Percentiles rank a stretch among this genome's conserved stretches.
Evolutionary conservation across 164 flowering plant species (phyloP).

Genomic region (Berberis vulgaris): DNA sequence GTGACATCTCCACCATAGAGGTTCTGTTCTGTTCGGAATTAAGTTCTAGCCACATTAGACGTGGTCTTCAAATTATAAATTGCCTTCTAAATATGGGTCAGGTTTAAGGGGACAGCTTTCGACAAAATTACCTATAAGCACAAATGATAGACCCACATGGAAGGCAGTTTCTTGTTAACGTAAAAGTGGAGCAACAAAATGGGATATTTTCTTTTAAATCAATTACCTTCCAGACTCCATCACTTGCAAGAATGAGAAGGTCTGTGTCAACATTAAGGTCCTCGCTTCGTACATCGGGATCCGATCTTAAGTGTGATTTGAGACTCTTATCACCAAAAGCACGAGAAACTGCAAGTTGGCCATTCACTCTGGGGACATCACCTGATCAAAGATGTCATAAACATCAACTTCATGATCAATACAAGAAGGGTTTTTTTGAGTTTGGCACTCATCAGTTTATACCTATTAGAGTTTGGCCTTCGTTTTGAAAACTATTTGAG

Average conservation of each 20-base stretch:
- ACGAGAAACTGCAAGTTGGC: slow-evolving; percentile 81
- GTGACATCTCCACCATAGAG: too few relatives aligned
- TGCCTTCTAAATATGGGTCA: not conserved
- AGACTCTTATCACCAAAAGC: slow-evolving; percentile 89
- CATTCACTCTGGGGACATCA: slow-evolving; percentile 83
- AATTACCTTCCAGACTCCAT: slow-evolving; percentile 81
- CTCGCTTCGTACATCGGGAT: slow-evolving; percentile 49
- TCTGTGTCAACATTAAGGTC: slow-evolving; percentile 47
- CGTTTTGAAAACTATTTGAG: too few relatives aligned
- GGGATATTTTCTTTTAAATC: not conserved
- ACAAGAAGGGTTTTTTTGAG: not conserved
- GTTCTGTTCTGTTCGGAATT: too few relatives aligned
- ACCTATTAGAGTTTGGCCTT: too few relatives aligned
- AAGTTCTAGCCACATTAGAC: too few relatives aligned
- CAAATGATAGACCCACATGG: too few relatives aligned
- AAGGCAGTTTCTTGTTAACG: not conserved
- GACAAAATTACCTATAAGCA: too few relatives aligned
- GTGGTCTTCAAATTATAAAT: not conserved
- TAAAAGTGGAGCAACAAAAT: not conserved
- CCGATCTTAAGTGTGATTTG: slow-evolving; percentile 61
- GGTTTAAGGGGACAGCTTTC: too few relatives aligned
- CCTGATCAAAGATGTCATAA: slow-evolving; percentile 32
- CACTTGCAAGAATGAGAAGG: slow-evolving; percentile 72
- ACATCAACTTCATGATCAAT: not conserved
- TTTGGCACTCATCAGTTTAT: too few relatives aligned